Evolutionary conservation across 2,329 filamentous ascomycete genomes (phyloP).

Genomic region (Metarhizium robertsii): DNA sequence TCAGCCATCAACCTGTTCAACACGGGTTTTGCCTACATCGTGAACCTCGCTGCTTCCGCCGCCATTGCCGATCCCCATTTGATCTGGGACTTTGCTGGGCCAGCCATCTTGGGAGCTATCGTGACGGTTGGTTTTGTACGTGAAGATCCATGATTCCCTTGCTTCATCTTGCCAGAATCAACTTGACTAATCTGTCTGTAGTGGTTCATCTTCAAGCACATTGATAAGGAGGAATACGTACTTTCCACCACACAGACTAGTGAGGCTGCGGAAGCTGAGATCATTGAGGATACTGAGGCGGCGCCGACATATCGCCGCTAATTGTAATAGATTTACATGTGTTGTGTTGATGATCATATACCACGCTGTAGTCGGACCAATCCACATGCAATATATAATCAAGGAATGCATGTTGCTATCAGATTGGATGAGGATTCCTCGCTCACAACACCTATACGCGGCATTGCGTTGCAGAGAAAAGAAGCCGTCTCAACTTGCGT

Average conservation of each 20-base stretch:
- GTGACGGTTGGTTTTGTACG: constrained; percentile 30
- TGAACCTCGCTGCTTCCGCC: constrained; percentile 34
- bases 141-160: not conserved
- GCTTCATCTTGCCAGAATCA: not conserved
- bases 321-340: not conserved
- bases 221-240: constrained; percentile 16
- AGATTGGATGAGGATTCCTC: no score
- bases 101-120: constrained; percentile 35
- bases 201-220: constrained; percentile 13
- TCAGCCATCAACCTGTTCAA: constrained; percentile 40
- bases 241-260: constrained; percentile 13
- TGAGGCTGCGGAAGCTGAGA: constrained; percentile 2
- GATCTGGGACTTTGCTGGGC: constrained; percentile 39
- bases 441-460: no score
- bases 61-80: constrained; percentile 39
- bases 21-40: constrained; percentile 34
- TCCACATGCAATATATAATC: no score
- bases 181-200: not conserved
- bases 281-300: not conserved
- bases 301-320: not conserved
- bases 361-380: not conserved
- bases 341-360: not conserved
- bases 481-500: no score
- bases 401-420: no score
- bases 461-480: no score